phyloP scores from a whole-genome alignment of 345 rosid species.

The Syzygium aromaticum region DNA sequence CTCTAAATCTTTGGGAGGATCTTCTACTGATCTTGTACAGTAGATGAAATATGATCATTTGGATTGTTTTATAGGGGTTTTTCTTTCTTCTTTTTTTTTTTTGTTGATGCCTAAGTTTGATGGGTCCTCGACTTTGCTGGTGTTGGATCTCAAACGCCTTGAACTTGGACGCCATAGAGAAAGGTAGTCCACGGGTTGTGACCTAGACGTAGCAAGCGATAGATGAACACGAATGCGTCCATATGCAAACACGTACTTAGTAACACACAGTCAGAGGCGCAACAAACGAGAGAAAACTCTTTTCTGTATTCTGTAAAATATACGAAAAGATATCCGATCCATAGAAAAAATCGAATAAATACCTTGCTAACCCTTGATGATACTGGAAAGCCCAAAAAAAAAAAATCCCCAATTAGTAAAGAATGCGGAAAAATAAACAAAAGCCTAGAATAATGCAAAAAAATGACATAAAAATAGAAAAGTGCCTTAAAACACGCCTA shows the following conservation, averaged over 20 bases:
- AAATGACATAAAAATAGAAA: background rate
- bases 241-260: background rate
- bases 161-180: background rate
- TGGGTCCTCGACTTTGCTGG: background rate
- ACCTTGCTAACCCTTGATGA: background rate
- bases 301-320: background rate
- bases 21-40: background rate
- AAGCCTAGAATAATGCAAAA: background rate
- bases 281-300: background rate
- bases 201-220: background rate
- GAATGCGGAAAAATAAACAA: background rate
- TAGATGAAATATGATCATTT: background rate
- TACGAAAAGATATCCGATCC: background rate
- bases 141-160: background rate
- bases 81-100: background rate
- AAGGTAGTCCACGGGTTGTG: background rate
- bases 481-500: background rate
- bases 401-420: background rate
- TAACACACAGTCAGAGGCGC: background rate
- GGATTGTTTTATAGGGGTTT: background rate
- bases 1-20: background rate
- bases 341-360: background rate
- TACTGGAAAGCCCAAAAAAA: background rate
- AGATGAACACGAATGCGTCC: background rate
- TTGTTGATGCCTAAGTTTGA: background rate